These are phyloP conservation scores for Trichoderma pleuroti DNA, from an alignment of 2,329 filamentous ascomycete species.

Conservation along the genomic window DNA sequence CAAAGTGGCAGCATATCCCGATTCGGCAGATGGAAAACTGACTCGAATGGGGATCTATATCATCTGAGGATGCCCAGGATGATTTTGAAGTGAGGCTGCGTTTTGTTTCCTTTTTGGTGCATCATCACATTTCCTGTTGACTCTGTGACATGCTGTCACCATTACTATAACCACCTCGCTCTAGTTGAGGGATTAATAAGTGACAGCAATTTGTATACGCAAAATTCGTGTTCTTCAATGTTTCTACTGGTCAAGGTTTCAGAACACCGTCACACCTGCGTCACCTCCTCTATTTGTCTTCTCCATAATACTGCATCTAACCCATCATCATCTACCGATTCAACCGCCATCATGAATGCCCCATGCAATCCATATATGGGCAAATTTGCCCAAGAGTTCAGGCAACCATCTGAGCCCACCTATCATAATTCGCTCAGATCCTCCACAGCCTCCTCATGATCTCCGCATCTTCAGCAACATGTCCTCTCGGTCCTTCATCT, in stretches of 20 bases:
- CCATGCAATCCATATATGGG: neutral
- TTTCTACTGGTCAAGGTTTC: neutral
- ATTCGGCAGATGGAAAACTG: neutral
- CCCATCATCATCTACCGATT: neutral
- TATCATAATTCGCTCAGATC: neutral
- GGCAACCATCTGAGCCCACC: neutral
- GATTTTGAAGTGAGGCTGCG: neutral
- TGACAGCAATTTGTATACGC: neutral
- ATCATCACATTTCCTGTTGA: neutral
- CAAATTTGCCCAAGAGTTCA: neutral
- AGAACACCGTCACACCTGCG: neutral
- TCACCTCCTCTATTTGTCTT: neutral
- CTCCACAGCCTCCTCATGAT: neutral
- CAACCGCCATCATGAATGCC: neutral
- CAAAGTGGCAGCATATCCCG: slow-evolving; percentile 9
- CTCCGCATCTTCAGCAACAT: neutral
- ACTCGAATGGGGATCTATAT: neutral
- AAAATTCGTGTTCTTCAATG: neutral
- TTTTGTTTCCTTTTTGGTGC: neutral
- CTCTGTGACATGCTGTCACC: no score
- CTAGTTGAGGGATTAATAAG: neutral
- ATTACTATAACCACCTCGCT: no score
- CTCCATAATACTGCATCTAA: neutral
- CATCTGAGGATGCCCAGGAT: neutral
- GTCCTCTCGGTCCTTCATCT: neutral